A percentile compares a stretch with the other conserved stretches of the same genome.
Conservation (phyloP, 2,329 filamentous ascomycete species). For the Didymella pinodella region DNA sequence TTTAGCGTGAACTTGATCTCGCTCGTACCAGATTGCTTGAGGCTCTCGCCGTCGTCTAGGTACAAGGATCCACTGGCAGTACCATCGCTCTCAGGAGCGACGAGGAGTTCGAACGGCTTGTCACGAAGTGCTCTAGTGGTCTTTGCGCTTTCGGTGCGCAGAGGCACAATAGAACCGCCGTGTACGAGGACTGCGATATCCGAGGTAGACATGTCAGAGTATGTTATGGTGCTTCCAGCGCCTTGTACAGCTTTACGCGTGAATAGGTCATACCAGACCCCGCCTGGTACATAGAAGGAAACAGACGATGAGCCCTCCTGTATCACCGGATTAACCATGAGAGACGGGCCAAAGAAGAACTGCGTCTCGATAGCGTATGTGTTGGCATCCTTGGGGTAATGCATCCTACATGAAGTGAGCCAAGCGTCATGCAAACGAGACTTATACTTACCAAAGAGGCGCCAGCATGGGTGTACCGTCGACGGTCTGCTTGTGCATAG, state of each 20-base stretch:
- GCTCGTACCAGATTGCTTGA: slow-evolving; percentile 65
- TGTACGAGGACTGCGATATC: slow-evolving; percentile 70
- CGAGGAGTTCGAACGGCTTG: slow-evolving; percentile 74
- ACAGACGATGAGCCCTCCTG: slow-evolving; percentile 61
- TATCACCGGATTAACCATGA: slow-evolving; percentile 66
- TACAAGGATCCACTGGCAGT: slow-evolving; percentile 73
- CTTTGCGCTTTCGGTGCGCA: slow-evolving; percentile 64
- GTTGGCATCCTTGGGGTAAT: slow-evolving; percentile 66
- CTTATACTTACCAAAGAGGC: slow-evolving; percentile 70
- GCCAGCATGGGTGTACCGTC: slow-evolving; percentile 71
- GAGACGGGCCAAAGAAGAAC: slow-evolving; percentile 65
- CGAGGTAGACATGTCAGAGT: slow-evolving; percentile 58
- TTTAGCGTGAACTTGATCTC: slow-evolving; percentile 68
- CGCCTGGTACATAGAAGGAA: slow-evolving; percentile 64
- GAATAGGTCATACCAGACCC: slow-evolving; percentile 58
- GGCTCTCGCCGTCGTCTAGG: slow-evolving; percentile 76
- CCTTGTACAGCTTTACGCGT: slow-evolving; percentile 40
- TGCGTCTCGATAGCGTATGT: slow-evolving; percentile 61
- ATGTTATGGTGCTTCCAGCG: slow-evolving; percentile 54
- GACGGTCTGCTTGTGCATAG: slow-evolving; percentile 65
- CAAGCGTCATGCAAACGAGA: not conserved
- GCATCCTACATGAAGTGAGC: slow-evolving; percentile 54
- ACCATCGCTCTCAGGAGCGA: slow-evolving; percentile 70
- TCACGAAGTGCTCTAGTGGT: slow-evolving; percentile 70
- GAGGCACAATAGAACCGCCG: slow-evolving; percentile 69